These are phyloP conservation scores for Plectosphaerella cucumerina DNA, from an alignment of 2,329 filamentous ascomycete genomes.

Conservation along the genomic window DNA sequence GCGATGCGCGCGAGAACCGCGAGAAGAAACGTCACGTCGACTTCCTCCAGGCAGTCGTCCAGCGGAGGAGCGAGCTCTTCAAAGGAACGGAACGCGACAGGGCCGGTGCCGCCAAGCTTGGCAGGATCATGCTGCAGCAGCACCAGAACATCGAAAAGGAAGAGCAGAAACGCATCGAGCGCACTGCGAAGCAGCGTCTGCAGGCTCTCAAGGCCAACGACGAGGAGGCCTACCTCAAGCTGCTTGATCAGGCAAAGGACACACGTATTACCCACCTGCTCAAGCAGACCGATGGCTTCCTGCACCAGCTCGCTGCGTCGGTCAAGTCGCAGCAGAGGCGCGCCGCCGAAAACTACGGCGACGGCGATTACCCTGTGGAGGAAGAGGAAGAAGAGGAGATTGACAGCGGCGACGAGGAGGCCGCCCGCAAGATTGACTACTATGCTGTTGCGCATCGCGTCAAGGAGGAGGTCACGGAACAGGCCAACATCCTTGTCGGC, in stretches of 20 bases:
- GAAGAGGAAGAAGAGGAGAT: slow-evolving; percentile 64
- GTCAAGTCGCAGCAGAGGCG: slow-evolving; percentile 91
- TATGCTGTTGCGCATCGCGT: slow-evolving; percentile 96
- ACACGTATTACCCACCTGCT: slow-evolving; percentile 97
- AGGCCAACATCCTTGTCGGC: slow-evolving; percentile 84
- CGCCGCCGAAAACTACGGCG: slow-evolving; percentile 73
- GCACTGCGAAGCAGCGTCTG: slow-evolving; percentile 98
- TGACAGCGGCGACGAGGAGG: slow-evolving; percentile 64
- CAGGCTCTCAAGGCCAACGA: slow-evolving; percentile 98
- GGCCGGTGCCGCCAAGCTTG: slow-evolving; percentile 77
- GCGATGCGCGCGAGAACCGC: slow-evolving; percentile 89
- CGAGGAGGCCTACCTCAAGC: slow-evolving; percentile 96
- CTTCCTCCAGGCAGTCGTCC: slow-evolving; percentile 81
- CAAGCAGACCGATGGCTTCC: slow-evolving; percentile 94
- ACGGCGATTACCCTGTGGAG: slow-evolving; percentile 48
- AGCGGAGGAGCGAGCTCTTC: slow-evolving; percentile 74
- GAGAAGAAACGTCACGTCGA: slow-evolving; percentile 98
- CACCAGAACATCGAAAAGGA: slow-evolving; percentile 98
- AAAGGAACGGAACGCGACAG: slow-evolving; percentile 63
- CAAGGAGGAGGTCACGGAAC: slow-evolving; percentile 83
- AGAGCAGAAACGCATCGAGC: slow-evolving; percentile 96
- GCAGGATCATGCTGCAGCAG: slow-evolving; percentile 81
- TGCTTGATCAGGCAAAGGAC: slow-evolving; percentile 97
- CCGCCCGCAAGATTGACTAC: slow-evolving; percentile 87
- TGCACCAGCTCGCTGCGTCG: slow-evolving; percentile 90